phyloP scores from a whole-genome alignment of 805 yeast species.

The Isabelozyma heimii region DNA sequence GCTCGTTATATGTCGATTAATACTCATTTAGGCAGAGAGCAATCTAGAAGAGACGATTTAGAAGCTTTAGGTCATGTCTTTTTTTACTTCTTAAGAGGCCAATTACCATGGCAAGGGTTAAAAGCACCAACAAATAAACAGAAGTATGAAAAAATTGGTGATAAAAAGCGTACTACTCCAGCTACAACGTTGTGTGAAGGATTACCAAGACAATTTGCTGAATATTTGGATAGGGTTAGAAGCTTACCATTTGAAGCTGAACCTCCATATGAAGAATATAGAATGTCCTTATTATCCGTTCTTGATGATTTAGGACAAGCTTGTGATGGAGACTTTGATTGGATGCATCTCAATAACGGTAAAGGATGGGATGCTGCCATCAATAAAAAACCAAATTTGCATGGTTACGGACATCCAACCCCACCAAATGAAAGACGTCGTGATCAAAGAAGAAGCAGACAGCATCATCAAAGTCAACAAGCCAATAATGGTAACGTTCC shows the following conservation, averaged over 20 bases:
- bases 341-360: conserved; percentile 79
- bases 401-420: conserved; percentile 77
- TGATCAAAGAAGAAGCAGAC: conserved; percentile 46
- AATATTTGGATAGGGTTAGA: conserved; percentile 68
- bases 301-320: conserved; percentile 55
- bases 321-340: conserved; percentile 71
- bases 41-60: conserved; percentile 77
- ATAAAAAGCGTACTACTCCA: conserved; percentile 69
- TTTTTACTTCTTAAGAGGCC: conserved; percentile 74
- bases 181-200: conserved; percentile 60
- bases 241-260: conserved; percentile 72
- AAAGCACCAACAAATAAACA: conserved; percentile 84
- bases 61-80: conserved; percentile 83
- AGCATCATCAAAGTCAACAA: conserved; percentile 37
- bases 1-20: conserved; percentile 87
- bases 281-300: conserved; percentile 58
- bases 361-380: conserved; percentile 77
- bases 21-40: conserved; percentile 85
- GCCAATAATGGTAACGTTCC: not conserved
- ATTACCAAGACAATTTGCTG: conserved; percentile 71
- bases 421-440: conserved; percentile 50
- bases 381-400: conserved; percentile 75
- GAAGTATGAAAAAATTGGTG: conserved; percentile 82
- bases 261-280: conserved; percentile 71
- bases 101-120: conserved; percentile 87